Evolutionary conservation across 495 filamentous ascomycete species (phyloP).

Genomic region (Sordaria brevicollis): DNA sequence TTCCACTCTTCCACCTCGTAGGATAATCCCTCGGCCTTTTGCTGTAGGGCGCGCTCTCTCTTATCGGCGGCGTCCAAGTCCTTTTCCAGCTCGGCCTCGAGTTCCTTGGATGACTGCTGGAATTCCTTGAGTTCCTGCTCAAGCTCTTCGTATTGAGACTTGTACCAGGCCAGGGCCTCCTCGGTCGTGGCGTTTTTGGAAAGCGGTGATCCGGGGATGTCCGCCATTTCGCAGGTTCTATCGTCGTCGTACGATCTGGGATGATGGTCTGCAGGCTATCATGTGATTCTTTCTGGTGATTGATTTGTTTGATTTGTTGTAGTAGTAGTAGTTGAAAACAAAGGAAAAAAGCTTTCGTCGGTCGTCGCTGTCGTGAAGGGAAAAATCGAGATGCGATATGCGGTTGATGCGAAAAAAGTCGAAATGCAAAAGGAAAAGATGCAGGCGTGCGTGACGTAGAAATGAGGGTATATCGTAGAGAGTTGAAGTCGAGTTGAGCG

Average conservation of each 20-base stretch:
- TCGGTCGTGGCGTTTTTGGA: conserved; percentile 38
- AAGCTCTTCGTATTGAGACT: conserved; percentile 86
- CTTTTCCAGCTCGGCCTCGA: conserved; percentile 92
- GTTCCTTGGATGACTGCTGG: conserved; percentile 82
- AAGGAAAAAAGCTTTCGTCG: not conserved
- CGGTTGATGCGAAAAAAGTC: too few relatives aligned
- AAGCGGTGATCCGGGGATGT: not conserved
- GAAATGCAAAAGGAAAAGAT: not conserved
- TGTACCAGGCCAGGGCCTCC: conserved; percentile 84
- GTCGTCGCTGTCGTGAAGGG: not conserved
- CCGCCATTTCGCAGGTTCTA: conserved; percentile 33
- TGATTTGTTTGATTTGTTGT: not conserved
- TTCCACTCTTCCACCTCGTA: conserved; percentile 99
- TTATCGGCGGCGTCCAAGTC: conserved; percentile 94
- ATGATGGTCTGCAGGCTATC: not conserved
- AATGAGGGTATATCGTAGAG: not conserved
- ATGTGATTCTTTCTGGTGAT: not conserved
- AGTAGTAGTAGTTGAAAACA: not conserved
- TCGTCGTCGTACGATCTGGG: not conserved
- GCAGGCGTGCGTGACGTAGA: not conserved
- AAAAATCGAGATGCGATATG: too few relatives aligned
- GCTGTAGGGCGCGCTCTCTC: conserved; percentile 71
- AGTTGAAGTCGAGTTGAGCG: not conserved
- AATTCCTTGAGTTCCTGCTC: conserved; percentile 90
- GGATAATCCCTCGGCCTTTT: conserved; percentile 71